Base-by-base conservation (phyloP, 2,329 filamentous ascomycete species). In the Berkeleyomyces basicola region DNA sequence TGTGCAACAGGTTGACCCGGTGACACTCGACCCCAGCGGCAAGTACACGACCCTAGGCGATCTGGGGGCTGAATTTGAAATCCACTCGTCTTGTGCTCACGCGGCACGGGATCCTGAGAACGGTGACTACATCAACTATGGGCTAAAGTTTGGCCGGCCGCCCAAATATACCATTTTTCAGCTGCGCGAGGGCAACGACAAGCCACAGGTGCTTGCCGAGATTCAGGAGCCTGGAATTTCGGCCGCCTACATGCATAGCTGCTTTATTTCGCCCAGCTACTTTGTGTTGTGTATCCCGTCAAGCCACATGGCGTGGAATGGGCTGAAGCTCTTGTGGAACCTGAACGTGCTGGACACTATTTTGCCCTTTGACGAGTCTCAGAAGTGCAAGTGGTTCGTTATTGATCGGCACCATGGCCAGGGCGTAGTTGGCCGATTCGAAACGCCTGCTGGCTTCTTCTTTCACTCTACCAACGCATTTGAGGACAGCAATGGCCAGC, bases 401-500 rank as follows among this genome's bases (percentile, higher is more conserved):
- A 72, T 95, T 16, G 88, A 93, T 70, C 82, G 88, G 1, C 76
- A 70, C 3, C 72, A 76, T 2, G 79, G 77, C 3, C 77, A 77
- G 58, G 88, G 88, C 0, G 74, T 93, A 0, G 78, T 93, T 0
- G 85, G 82, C 6, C 81, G 78, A 1, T 91, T 87, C 68, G 79
- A 84, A 16, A 85, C 82, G 14, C 78, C 81, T 0, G 79, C 86
- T 0, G 84, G 84, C 57, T 95, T 91, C 75, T 85, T 83, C 72
- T 95, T 95, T 71, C 89, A 95, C 72, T 82, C 81, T 0, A 76
- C 89, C 69, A 95, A 95, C 67, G 81, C 87, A 0, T 93, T 84
- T 70, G 87, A 92, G 68, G 80, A 88, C 66, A 63, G 69, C 9
- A 63, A 67, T 7, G 71, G 67, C 0, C 77, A 84, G 64, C 76